Conservation (phyloP, 371 early-diverging fungal species). For the Zychaea mexicana region DNA sequence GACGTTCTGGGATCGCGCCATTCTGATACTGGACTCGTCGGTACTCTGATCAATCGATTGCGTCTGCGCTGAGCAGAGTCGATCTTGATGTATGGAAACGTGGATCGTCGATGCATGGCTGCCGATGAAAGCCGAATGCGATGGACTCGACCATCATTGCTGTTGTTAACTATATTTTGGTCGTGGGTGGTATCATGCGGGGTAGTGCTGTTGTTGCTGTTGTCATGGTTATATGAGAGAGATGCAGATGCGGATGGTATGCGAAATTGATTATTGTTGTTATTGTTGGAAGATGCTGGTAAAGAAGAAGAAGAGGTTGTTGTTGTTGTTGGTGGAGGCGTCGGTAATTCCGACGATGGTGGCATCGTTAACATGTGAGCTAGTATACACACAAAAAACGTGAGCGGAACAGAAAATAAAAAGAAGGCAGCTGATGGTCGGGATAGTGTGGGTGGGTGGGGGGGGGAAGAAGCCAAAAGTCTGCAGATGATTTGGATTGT, state of each 20-base stretch:
- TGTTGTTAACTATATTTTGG: neutral
- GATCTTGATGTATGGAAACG: conserved; percentile 42
- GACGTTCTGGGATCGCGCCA: conserved; percentile 22
- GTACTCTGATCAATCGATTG: conserved; percentile 28
- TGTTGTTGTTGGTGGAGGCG: neutral
- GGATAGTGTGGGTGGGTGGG: neutral
- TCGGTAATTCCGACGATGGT: neutral
- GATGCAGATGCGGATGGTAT: conserved; percentile 8
- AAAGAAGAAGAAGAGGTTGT: neutral
- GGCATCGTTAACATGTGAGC: conserved; percentile 6
- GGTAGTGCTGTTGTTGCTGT: neutral
- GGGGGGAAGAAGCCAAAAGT: neutral
- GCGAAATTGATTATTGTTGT: neutral
- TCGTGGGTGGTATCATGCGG: neutral
- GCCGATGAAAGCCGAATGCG: conserved; percentile 3
- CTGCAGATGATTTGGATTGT: neutral
- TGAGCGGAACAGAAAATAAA: conserved; percentile 2
- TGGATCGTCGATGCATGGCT: conserved; percentile 28
- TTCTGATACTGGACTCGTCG: conserved; percentile 4
- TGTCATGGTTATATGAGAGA: neutral
- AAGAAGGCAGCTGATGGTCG: conserved; percentile 3
- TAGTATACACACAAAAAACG: neutral
- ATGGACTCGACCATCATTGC: neutral
- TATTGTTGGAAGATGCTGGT: neutral
- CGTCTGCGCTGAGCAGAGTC: conserved; percentile 33